These are phyloP conservation scores for Lepidium africanum DNA, from an alignment of 345 rosid genomes.

Conservation along the genomic window DNA sequence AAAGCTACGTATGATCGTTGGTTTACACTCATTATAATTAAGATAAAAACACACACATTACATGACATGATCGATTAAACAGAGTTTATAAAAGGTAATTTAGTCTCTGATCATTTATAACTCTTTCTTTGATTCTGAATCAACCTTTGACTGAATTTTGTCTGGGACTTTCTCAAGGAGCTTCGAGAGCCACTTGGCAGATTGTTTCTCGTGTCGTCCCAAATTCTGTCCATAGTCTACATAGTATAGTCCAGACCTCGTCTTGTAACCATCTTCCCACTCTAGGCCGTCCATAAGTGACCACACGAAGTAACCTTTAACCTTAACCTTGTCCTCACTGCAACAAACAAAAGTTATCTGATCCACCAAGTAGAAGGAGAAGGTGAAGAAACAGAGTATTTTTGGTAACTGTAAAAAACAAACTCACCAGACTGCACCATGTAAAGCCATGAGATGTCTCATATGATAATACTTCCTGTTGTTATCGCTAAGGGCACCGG, in stretches of 20 bases:
- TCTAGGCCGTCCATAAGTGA: conserved; percentile 24
- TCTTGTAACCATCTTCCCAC: conserved; percentile 28
- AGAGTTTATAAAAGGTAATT: background rate
- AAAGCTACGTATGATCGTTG: background rate
- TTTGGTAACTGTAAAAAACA: background rate
- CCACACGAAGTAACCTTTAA: conserved; percentile 28
- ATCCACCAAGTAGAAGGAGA: background rate
- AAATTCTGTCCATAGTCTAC: conserved; percentile 16
- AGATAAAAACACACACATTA: background rate
- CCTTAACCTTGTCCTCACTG: conserved; percentile 28
- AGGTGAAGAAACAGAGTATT: background rate
- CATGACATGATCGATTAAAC: background rate
- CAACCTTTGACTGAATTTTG: conserved; percentile 3
- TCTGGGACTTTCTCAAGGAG: conserved; percentile 21
- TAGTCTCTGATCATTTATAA: background rate
- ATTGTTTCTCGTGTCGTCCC: conserved; percentile 23
- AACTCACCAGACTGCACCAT: conserved; percentile 27
- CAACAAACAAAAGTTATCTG: background rate
- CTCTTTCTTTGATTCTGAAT: conserved; percentile 22
- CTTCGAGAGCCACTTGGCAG: conserved; percentile 25
- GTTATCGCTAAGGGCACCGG: conserved; percentile 12
- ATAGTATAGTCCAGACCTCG: conserved; percentile 28
- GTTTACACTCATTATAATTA: background rate
- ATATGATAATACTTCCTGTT: conserved; percentile 30
- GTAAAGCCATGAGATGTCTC: conserved; percentile 32